Conservation (phyloP, 225 moss, liverwort and hornwort species). For the Polytrichum formosum region DNA sequence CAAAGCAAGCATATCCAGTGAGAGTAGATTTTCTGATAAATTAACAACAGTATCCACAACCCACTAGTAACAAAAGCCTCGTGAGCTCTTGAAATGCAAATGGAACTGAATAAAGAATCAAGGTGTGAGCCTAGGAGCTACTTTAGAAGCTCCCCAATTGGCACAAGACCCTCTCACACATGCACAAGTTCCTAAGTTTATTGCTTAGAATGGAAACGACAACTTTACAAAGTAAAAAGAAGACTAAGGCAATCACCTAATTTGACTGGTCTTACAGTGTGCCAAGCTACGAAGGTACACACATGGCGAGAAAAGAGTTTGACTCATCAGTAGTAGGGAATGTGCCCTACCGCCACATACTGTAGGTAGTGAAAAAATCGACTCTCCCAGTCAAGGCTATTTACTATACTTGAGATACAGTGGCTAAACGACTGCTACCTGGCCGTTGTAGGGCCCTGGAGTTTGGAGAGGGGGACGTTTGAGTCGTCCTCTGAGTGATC, state of each 20-base stretch:
- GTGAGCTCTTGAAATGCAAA: too few species aligned
- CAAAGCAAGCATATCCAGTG: too few species aligned
- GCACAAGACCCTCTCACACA: neutral
- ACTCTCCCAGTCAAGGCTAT: slow-evolving; percentile 8
- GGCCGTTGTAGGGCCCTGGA: slow-evolving; percentile 44
- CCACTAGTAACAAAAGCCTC: too few species aligned
- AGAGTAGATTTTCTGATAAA: too few species aligned
- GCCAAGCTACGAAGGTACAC: slow-evolving; percentile 12
- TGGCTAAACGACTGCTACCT: slow-evolving; percentile 44
- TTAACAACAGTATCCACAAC: too few species aligned
- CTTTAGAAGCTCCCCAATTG: too few species aligned
- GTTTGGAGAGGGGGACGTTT: slow-evolving; percentile 48
- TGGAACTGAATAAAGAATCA: too few species aligned
- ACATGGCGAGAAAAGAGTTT: slow-evolving; percentile 4
- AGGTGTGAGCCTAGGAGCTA: too few species aligned
- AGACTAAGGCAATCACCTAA: slow-evolving; percentile 1
- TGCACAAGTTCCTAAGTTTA: slow-evolving; percentile 14
- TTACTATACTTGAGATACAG: slow-evolving; percentile 33
- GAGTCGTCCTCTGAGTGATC: slow-evolving; percentile 35
- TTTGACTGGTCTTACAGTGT: slow-evolving; percentile 2
- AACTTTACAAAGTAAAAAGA: slow-evolving; percentile 34
- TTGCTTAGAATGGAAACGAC: slow-evolving; percentile 20
- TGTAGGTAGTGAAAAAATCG: slow-evolving; percentile 3
- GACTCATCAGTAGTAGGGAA: slow-evolving; percentile 8
- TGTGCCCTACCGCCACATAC: slow-evolving; percentile 11